Base-by-base conservation (phyloP, 208 protist genomes). In the Strigomonas culicis region DNA sequence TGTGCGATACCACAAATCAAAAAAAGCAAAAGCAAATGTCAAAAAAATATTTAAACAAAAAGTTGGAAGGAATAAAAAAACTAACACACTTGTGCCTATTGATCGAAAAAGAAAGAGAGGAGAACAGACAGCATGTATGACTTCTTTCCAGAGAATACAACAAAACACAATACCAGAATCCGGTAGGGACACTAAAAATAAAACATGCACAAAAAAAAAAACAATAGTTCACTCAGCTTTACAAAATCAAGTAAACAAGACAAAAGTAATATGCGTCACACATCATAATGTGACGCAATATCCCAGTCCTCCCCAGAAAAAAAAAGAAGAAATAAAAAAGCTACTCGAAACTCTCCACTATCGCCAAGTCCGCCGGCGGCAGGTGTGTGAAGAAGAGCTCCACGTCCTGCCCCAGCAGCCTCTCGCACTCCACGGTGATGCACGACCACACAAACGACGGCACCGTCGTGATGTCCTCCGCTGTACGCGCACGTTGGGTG, bases 381-480 rank as follows among this genome's bases (percentile, higher is more conserved):
- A n/a, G n/a, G n/a, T n/a, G n/a, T n/a, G n/a, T n/a, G n/a, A n/a
- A n/a, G n/a, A n/a, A n/a, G n/a, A n/a, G n/a, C n/a, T n/a, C n/a
- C n/a, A n/a, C n/a, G n/a, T n/a, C n/a, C n/a, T n/a, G n/a, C n/a
- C n/a, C n/a, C n/a, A n/a, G n/a, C n/a, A n/a, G n/a, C n/a, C n/a
- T n/a, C n/a, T n/a, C n/a, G n/a, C n/a, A n/a, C n/a, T 55, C 24
- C 13, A 27, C 49, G 4, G 19, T n/a, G 28, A 75, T 21, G 17
- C 68, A 30, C 43, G 70, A 66, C 50, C 79, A 80, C 59, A 75
- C 81, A 21, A 50, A 57, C 22, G n/a, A 66, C 34, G 56, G 72
- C 51, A 70, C 79, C 49, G 70, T 70, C 46, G 79, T 80, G 47
- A 75, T 64, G 36, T 81, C 67, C 46, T 57, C 59, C 19, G 62